Base-by-base conservation (phyloP, 148 eudicot genomes). In the Simmondsia chinensis region DNA sequence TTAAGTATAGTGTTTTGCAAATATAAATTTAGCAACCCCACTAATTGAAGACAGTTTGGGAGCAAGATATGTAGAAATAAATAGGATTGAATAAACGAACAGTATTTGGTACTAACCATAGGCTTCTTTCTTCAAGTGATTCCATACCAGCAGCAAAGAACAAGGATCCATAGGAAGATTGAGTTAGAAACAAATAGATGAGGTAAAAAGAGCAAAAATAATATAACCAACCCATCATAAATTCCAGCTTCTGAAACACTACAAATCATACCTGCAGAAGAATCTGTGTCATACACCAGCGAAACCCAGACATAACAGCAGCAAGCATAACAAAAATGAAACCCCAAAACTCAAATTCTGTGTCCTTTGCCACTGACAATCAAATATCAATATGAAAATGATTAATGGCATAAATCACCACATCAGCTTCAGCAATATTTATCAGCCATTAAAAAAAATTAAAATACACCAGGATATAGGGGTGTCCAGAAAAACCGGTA, bases 211-310 rank as follows among this genome's bases (percentile, higher is more conserved):
- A n/a, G n/a, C n/a, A n/a, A n/a, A n/a, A n/a, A n/a, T n/a, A n/a
- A n/a, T n/a, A n/a, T n/a, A n/a, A n/a, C 52, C 36, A 19, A 19
- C 52, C 7, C 20, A 27, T 3, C 22, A n/a, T n/a, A 18, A 22
- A 28, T 20, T 38, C 42, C 10, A 38, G 4, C 16, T n/a, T 14
- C 21, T 20, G 13, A 38, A 38, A 32, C 10, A 32, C 12, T 3
- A n/a, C 24, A 43, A 51, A 20, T 13, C 42, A 42, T 74, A 85
- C 99, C 95, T 91, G 99, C 59, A 91, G 99, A 64, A 91, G 99
- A 57, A 91, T 91, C 70, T 91, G 99, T 33, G 94, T 91, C 99
- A 91, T 91, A 52, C 81, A 73, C 99, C 99, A 91, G 50, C 95
- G 93, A 39, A 91, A 91, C 24, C 99, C 99, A 61, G 99, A 79